Base-by-base conservation (phyloP, 1,139 yeast genomes). In the Lizanozyma gosingica region DNA sequence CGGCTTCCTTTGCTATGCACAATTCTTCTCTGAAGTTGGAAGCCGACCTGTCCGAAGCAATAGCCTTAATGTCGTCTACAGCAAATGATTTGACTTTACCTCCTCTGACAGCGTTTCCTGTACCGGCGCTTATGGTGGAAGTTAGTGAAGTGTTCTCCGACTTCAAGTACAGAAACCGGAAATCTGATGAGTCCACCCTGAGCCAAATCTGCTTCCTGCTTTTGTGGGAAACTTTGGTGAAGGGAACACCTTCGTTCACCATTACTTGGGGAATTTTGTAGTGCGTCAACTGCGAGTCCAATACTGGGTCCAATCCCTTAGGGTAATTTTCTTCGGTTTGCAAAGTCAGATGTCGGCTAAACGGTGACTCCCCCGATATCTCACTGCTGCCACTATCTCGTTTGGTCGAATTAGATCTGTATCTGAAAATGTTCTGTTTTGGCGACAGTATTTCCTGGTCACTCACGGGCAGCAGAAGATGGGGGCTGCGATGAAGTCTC, bases 11-110 rank as follows among this genome's bases (percentile, higher is more conserved):
- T 1, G 90, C 75, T 1, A 88, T 73, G 37, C 82, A 81, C 47
- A 85, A 73, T 56, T 86, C 95, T 53, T 90, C 96, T 44, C 95
- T 66, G 54, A 87, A 90, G 47, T 84, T 83, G 18, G 75, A 70
- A 1, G 96, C 97, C 49, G 83, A 83, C 14, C 69, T 72, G 9
- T 81, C 87, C 9, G 73, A 66, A 41, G 88, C 63, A 1, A 87
- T 72, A 42, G 78, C 81, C 47, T 78, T 78, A 35, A 92, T 83
- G 41, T 78, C 78, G 55, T 85, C 95, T 14, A 87, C 65, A n/a
- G 72, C 65, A 43, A 88, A 66, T 37, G 63, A 70, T 17, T 76
- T 73, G 14, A 69, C 55, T 32, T 58, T 57, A 38, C 41, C 45
- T 42, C 54, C 53, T 11, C 52, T 42, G 6, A 46, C 37, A 36